Evolutionary conservation across 495 filamentous ascomycete species (phyloP).

Genomic region (Hypoxylon intermedium): DNA sequence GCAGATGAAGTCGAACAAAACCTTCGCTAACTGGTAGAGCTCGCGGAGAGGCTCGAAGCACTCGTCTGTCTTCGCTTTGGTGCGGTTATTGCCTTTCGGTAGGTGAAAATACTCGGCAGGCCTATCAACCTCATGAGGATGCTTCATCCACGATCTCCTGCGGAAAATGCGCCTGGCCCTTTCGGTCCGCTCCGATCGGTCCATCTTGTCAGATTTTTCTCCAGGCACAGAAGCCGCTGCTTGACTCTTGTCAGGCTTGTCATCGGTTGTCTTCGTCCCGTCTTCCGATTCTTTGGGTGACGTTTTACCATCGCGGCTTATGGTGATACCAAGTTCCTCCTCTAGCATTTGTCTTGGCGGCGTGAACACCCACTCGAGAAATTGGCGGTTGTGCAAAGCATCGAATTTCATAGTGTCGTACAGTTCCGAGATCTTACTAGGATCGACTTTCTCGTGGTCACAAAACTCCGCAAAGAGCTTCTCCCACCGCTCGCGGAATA

Average conservation of each 20-base stretch:
- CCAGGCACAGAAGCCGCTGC: conserved; percentile 20
- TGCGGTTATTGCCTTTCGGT: conserved; percentile 75
- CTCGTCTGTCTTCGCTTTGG: conserved; percentile 81
- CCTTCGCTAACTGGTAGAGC: conserved; percentile 89
- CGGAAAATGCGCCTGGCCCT: conserved; percentile 59
- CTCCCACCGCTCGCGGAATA: conserved; percentile 98
- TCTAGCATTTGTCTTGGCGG: conserved; percentile 73
- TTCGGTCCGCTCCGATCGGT: conserved; percentile 34
- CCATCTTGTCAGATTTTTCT: conserved; percentile 40
- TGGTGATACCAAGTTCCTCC: conserved; percentile 61
- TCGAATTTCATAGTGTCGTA: conserved; percentile 99
- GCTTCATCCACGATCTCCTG: conserved; percentile 58
- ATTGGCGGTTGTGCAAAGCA: conserved; percentile 93
- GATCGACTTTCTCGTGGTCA: conserved; percentile 95
- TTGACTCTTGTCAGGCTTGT: conserved; percentile 48
- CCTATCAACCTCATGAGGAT: conserved; percentile 50
- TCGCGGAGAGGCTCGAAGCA: conserved; percentile 88
- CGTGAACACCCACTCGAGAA: conserved; percentile 97
- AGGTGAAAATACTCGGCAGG: conserved; percentile 85
- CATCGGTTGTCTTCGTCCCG: conserved; percentile 33
- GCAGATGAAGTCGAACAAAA: conserved; percentile 97
- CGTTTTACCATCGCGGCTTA: conserved; percentile 47
- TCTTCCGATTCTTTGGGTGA: conserved; percentile 47
- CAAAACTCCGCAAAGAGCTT: conserved; percentile 97
- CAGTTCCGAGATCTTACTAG: conserved; percentile 95